phyloP scores from a whole-genome alignment of 352 stramenopile genomes.

The Phytophthora citrophthora region DNA sequence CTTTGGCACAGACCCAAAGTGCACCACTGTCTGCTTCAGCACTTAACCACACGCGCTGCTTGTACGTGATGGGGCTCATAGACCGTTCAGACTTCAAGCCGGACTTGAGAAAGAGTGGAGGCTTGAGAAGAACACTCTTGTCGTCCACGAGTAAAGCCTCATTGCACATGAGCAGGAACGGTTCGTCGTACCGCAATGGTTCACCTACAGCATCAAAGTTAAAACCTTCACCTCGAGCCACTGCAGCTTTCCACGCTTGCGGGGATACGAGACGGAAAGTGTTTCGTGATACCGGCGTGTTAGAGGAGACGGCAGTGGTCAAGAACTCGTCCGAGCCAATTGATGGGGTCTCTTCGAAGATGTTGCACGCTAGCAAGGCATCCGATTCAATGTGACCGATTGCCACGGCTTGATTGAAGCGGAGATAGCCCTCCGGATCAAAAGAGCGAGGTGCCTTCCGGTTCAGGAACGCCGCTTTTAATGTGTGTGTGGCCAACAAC shows the following conservation, averaged over 20 bases:
- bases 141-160: conserved; percentile 80
- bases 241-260: conserved; percentile 41
- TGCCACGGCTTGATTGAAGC: conserved; percentile 65
- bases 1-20: conserved; percentile 73
- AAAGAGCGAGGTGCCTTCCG: conserved; percentile 67
- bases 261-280: conserved; percentile 77
- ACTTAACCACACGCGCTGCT: conserved; percentile 79
- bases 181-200: conserved; percentile 76
- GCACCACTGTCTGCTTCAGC: conserved; percentile 69
- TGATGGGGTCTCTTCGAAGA: conserved; percentile 85
- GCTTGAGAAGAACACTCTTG: conserved; percentile 71
- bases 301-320: conserved; percentile 38
- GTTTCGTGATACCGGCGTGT: conserved; percentile 48
- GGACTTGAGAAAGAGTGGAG: conserved; percentile 84
- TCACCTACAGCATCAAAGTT: conserved; percentile 27
- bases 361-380: conserved; percentile 65
- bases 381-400: conserved; percentile 62
- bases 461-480: conserved; percentile 81
- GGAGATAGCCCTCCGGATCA: conserved; percentile 38
- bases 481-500: conserved; percentile 78
- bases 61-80: conserved; percentile 90
- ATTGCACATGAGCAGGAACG: conserved; percentile 85
- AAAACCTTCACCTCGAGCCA: conserved; percentile 31
- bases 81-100: conserved; percentile 80
- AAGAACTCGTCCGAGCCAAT: conserved; percentile 83